phyloP scores from a whole-genome alignment of 805 yeast genomes.

The Candida coquimbonensis region DNA sequence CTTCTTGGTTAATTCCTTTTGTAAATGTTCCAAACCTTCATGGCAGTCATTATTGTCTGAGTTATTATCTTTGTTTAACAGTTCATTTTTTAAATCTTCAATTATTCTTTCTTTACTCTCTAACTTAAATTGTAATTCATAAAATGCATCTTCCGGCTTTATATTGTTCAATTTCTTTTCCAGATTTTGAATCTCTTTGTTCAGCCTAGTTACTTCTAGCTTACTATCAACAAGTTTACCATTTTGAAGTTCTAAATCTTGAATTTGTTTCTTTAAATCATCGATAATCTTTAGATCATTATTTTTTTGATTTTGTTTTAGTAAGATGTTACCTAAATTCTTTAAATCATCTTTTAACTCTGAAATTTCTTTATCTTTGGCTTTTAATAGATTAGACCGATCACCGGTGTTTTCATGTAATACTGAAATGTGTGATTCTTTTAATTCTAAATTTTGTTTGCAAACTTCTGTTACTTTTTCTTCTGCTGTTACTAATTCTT shows the following conservation, averaged over 20 bases:
- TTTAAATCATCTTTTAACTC: not conserved
- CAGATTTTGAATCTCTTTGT: not conserved
- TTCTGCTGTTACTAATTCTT: slow-evolving; percentile 6
- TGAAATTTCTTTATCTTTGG: slow-evolving; percentile 3
- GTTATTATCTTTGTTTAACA: not conserved
- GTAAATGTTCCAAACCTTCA: not conserved
- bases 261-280: slow-evolving; percentile 5
- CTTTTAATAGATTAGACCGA: not conserved
- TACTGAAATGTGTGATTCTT: slow-evolving; percentile 15
- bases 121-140: slow-evolving; percentile 15
- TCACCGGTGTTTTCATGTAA: not conserved
- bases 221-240: not conserved
- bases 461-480: slow-evolving; percentile 7
- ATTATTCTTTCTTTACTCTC: slow-evolving; percentile 17
- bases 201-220: not conserved
- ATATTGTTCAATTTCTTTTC: slow-evolving; percentile 6
- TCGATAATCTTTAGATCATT: not conserved
- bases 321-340: not conserved
- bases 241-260: not conserved
- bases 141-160: slow-evolving; percentile 12
- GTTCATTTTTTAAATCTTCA: slow-evolving; percentile 10
- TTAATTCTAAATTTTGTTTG: slow-evolving; percentile 24
- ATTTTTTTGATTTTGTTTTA: not conserved
- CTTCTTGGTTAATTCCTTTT: not conserved
- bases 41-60: not conserved